Evolutionary conservation across 495 filamentous ascomycete species (phyloP), one percentile per base, ranked within the genome.

Genomic region (Rostrohypoxylon terebratum): DNA sequence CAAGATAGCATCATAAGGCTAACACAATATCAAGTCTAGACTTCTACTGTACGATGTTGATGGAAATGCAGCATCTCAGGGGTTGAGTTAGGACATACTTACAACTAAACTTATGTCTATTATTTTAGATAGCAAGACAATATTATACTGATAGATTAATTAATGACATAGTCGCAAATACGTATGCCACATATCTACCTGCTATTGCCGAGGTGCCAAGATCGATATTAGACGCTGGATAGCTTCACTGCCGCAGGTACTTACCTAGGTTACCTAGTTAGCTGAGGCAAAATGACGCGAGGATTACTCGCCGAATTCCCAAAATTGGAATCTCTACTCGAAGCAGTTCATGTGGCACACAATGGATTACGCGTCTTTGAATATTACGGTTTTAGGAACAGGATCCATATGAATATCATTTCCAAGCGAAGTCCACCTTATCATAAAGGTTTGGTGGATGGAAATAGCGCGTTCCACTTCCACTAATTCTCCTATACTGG

Each of bases 331-430:
- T 53, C 23, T 53, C 23, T 31, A 31, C 23, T 53, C 14, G 11
- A 53, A 14, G 23, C 11, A 31, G 23, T 14, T 31, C 23, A 33
- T 28, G 48, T 31, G 21, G 23, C 7, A 53, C 21, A 14, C 2
- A 53, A 23, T 11, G 23, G 48, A 53, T 53, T 53, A 53, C 48
- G 48, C 23, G 48, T 28, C 21, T n/a, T 14, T n/a, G 23, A 51
- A 21, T 5, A 6, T 11, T 28, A 51, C 20, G 18, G 16, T 18
- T 18, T 3, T 48, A 4, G 25, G n/a, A 9, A 50, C 16, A 21
- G 2, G 47, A 13, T 25, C 13, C 20, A 13, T 25, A 25, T 11
- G 47, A 50, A 25, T 23, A 20, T 21, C 20, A 50, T 50, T 25
- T 10, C 47, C 20, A 50, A 50, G 47, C 8, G 13, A 28, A 50